Evolutionary conservation across 768 basidiomycete genomes (phyloP).

Genomic region (Hysterangium stoloniferum): DNA sequence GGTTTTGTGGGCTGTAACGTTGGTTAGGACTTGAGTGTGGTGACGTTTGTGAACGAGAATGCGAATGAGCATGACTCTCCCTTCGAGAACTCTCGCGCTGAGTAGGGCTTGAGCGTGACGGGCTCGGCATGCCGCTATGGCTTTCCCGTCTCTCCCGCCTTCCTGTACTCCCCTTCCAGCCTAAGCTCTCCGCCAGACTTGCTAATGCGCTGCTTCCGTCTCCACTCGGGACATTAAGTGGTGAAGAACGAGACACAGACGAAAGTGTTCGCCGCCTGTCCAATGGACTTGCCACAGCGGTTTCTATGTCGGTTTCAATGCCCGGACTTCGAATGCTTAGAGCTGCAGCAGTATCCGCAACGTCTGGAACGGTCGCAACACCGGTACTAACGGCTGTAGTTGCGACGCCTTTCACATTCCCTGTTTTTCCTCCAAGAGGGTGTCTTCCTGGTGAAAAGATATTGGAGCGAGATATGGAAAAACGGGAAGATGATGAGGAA

Average conservation of each 20-base stretch:
- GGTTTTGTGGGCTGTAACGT: neutral
- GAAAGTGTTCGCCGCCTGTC: neutral
- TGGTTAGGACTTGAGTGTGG: neutral
- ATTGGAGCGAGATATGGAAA: constrained; percentile 8
- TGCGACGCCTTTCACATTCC: constrained; percentile 49
- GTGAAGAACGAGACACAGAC: constrained; percentile 5
- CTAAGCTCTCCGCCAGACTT: constrained; percentile 57
- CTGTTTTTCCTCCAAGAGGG: constrained; percentile 18
- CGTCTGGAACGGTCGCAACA: constrained; percentile 38
- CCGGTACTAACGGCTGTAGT: constrained; percentile 64
- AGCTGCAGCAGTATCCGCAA: constrained; percentile 21
- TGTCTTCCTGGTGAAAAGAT: constrained; percentile 11
- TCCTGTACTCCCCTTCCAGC: constrained; percentile 52
- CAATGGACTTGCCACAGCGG: neutral
- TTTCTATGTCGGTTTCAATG: neutral
- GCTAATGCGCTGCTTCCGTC: constrained; percentile 48
- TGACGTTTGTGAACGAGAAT: neutral
- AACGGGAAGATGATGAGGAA: constrained; percentile 9
- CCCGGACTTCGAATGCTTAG: neutral
- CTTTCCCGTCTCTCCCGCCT: constrained; percentile 7
- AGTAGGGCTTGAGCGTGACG: constrained; percentile 11
- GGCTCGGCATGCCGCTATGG: neutral
- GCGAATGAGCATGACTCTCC: neutral
- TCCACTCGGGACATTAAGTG: constrained; percentile 19
- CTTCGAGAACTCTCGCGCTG: neutral